Base-by-base conservation (phyloP, 345 rosid species). In the Populus pruinosa region DNA sequence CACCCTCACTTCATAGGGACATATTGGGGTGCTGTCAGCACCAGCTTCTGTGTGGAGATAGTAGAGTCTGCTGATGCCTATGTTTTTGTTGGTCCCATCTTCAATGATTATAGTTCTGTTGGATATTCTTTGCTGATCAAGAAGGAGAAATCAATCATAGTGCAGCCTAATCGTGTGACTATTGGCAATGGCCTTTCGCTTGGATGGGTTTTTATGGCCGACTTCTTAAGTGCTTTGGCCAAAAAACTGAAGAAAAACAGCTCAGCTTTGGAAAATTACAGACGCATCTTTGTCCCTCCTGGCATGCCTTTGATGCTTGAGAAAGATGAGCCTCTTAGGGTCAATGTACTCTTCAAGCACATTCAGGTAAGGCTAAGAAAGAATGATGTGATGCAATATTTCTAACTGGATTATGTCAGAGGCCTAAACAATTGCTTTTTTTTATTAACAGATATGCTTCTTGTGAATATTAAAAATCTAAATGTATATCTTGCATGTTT, bases 51-150 rank as follows among this genome's bases (percentile, higher is more conserved):
- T 0, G 91, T 89, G 76, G 93, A 91, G 83, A 89, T 91, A 17
- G 93, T 91, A 76, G 95, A 91, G 81, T 91, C 95, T 16, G 89
- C 95, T 4, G 95, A 91, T 85, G 91, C 90, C n/a, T 91, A 91
- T 75, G 55, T 91, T 43, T 89, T 91, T 76, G 89, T 84, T 29
- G 95, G 95, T n/a, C 90, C 95, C 31, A 89, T 89, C 74, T 89
- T 91, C 83, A 89, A 91, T 25, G 95, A 89, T 77, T 89, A 91
- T 73, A 91, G 95, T 81, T 89, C 93, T 38, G 93, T 91, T 11
- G 95, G 95, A 65, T 89, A 91, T 78, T 91, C 95, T 14, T 80
- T 91, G 88, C 79, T 91, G 82, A 77, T 89, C 80, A 89, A 79
- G 82, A 89, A 88, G 89, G 93, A 89, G 84, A 91, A 91, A 78